Evolutionary conservation across 2,329 filamentous ascomycete genomes (phyloP).

Genomic region (Alternaria hordeiaustralica): DNA sequence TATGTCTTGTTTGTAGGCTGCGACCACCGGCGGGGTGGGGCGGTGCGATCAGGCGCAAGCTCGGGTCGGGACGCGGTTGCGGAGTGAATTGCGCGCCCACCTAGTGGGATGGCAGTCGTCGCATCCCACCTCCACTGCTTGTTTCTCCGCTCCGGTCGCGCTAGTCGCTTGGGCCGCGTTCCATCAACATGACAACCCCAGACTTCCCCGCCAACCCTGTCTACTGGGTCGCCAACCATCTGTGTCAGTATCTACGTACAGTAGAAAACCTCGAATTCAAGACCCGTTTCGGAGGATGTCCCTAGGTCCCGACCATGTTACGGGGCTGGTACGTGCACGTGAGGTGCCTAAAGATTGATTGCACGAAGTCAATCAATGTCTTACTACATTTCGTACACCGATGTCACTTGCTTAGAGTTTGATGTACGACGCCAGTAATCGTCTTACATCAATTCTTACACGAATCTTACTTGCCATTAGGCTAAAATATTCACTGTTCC

Average conservation of each 20-base stretch:
- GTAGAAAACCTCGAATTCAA: neutral
- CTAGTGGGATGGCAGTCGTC: constrained; percentile 22
- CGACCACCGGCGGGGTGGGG: constrained; percentile 18
- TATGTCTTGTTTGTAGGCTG: constrained; percentile 7
- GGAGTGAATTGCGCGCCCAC: constrained; percentile 29
- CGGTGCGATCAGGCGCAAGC: constrained; percentile 17
- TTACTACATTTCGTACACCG: neutral
- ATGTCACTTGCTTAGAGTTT: neutral
- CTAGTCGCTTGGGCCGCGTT: constrained; percentile 6
- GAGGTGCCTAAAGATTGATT: neutral
- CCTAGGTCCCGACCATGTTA: neutral
- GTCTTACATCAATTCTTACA: neutral
- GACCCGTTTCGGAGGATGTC: neutral
- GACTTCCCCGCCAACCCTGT: constrained; percentile 4
- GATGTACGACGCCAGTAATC: neutral
- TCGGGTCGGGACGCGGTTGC: constrained; percentile 22
- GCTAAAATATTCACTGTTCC: neutral
- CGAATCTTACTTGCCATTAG: neutral
- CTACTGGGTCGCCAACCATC: neutral
- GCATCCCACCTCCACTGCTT: constrained; percentile 12
- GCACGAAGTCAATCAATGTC: neutral
- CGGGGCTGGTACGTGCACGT: neutral
- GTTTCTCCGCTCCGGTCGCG: constrained; percentile 20
- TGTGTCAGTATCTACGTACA: neutral
- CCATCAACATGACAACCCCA: constrained; percentile 1